phyloP scores from a whole-genome alignment of 768 basidiomycete genomes.

The Phaffia australis region DNA sequence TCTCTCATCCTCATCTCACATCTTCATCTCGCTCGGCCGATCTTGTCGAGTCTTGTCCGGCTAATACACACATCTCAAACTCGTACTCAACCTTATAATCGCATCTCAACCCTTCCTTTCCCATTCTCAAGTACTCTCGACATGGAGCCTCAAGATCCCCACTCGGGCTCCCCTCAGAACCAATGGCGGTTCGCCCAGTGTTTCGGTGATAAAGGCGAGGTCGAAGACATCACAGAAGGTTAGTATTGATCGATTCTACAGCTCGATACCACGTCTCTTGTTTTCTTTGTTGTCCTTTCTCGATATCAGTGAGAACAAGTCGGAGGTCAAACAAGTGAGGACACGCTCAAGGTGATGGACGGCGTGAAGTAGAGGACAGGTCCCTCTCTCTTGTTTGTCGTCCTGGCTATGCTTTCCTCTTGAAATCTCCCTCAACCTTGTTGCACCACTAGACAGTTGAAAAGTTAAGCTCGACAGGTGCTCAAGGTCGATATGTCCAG shows the following conservation, averaged over 20 bases:
- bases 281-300: not conserved
- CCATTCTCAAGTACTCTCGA: conserved; percentile 1
- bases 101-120: not conserved
- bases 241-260: conserved; percentile 28
- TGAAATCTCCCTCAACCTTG: conserved; percentile 21
- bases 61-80: too few relatives aligned
- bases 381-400: not conserved
- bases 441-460: too few relatives aligned
- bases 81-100: not conserved
- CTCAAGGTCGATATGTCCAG: too few relatives aligned
- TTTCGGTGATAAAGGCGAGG: conserved; percentile 98
- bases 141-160: not conserved
- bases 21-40: too few relatives aligned
- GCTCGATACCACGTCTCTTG: not conserved
- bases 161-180: conserved; percentile 12
- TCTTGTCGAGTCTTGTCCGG: too few relatives aligned
- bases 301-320: not conserved
- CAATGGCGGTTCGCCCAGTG: conserved; percentile 99
- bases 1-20: conserved; percentile 2
- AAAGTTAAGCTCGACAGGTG: too few relatives aligned
- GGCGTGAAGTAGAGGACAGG: too few relatives aligned
- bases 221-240: conserved; percentile 99
- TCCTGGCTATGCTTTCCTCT: conserved; percentile 3
- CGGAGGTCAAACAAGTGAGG: not conserved
- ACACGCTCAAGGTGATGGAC: not conserved